Percentiles rank a stretch among this genome's conserved stretches.
Conservation (phyloP, 1,284 basidiomycete species). For the Trametes hirsuta region DNA sequence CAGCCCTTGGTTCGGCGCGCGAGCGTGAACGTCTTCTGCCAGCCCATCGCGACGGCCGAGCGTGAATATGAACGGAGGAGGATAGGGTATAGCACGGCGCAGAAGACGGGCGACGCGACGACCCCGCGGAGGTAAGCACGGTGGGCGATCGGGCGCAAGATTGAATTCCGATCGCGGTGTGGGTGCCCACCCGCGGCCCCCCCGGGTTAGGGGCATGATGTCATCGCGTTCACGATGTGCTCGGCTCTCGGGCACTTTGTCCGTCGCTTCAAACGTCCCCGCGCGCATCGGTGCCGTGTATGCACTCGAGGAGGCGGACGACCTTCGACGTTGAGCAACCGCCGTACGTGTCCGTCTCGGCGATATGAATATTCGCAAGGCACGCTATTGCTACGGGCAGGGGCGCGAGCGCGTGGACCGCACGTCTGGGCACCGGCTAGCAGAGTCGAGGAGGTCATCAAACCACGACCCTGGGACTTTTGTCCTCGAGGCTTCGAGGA, state of each 20-base stretch:
- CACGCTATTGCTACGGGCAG: no score
- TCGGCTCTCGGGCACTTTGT: neutral
- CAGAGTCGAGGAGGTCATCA: neutral
- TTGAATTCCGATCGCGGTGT: slow-evolving; percentile 9
- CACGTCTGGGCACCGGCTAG: no score
- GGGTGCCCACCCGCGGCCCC: neutral
- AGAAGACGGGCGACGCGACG: neutral
- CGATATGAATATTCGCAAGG: no score
- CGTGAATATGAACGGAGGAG: neutral
- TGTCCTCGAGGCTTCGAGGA: no score
- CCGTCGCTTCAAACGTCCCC: neutral
- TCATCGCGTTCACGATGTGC: neutral
- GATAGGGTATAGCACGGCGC: neutral
- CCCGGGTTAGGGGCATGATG: slow-evolving; percentile 5
- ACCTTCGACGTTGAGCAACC: no score
- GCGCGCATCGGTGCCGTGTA: neutral
- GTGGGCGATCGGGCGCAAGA: slow-evolving; percentile 1
- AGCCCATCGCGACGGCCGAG: slow-evolving; percentile 65
- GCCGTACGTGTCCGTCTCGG: no score
- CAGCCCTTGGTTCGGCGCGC: slow-evolving; percentile 67
- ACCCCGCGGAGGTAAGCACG: no score
- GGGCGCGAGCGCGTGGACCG: no score
- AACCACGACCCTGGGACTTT: no score
- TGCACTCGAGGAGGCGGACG: neutral
- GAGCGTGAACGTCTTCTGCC: slow-evolving; percentile 88